Evolutionary conservation across 768 basidiomycete species (phyloP), one percentile per base, ranked within the genome.

Genomic region (Hericium erinaceus): DNA sequence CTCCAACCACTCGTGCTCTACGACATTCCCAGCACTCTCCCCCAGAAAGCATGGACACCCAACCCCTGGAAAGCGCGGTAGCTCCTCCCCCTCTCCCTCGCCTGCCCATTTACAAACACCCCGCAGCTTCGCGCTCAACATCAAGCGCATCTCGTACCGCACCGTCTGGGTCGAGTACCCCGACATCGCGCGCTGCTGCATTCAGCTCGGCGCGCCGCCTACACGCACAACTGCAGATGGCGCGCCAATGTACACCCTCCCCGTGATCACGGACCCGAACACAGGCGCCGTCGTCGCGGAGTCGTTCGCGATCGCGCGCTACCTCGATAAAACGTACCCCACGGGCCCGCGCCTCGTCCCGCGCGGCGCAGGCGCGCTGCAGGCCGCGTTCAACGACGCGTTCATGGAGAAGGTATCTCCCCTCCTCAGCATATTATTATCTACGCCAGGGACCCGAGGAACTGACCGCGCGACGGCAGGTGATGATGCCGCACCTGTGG

Each of bases 201-300:
- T 8, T 5, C 49, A 24, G 15, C 22, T 62, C 20, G 63, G 63
- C 39, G 59, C 57, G 9, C 55, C 54, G 15, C 38, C 46, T n/a
- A 77, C 74, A 0, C 48, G 28, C 6, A 24, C 67, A 53, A 55
- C 62, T 22, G 70, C 73, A 53, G 73, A 70, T 1, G 52, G 55
- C 13, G 33, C 33, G 33, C 69, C 64, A 1, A 57, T 58, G 44
- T 65, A 66, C 54, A 66, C 62, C 7, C 55, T 66, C n/a, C 66
- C 66, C 7, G 59, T 57, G n/a, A 60, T 66, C 33, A n/a, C 57
- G 18, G 65, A 65, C 50, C 57, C 58, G 5, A 41, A 13, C 6
- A 56, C 58, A 6, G 40, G 33, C 13, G 22, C 53, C 2, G 55
- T 67, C 8, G 37, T 82, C 38, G 58, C 73, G 10, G 77, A 82